Base-by-base conservation (phyloP, 768 basidiomycete genomes). In the Hygrophorus pudorinus region DNA sequence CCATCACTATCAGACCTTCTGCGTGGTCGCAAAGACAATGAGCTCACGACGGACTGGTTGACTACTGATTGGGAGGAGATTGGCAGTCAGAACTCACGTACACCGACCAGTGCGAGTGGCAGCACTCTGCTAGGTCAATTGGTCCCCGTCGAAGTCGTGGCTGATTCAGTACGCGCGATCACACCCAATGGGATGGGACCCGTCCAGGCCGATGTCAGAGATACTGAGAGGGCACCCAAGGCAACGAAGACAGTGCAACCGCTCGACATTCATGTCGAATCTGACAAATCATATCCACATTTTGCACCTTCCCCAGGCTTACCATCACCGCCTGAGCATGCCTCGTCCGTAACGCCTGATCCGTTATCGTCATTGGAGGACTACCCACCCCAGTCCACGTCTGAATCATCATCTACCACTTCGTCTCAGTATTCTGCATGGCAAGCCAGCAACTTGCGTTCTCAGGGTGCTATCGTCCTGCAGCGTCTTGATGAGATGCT, bases 311-410 rank as follows among this genome's bases (percentile, higher is more conserved):
- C 73, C 48, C 59, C 67, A 47, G 53, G 65, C 48, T 50, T 64
- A 5, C 65, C 69, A 14, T 69, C 74, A 17, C 65, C 70, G 37
- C 72, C 75, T 35, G 80, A 81, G 48, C 74, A 73, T 43, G 65
- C 72, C 24, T 73, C 73, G 13, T 75, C 83, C 9, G 66, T 78
- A 8, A 87, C 86, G 11, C 81, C 82, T 5, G 85, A 88, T 62
- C 85, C 84, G 27, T 78, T 82, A 42, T 86, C 85, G 12, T 83
- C 83, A 4, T 56, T 83, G 39, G 81, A 83, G 44, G 79, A 81
- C 52, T 84, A 79, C 54, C 79, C 80, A 32, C 71, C 72, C 44
- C 73, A 70, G 17, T 79, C 83, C 8, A 81, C 81, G 7, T 83
- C 85, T 8, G 79, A 77, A 51, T 84, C 84, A 3, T 76, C 76